Evolutionary conservation across 1,284 basidiomycete species (phyloP).

Genomic region (Puccinia polysora): DNA sequence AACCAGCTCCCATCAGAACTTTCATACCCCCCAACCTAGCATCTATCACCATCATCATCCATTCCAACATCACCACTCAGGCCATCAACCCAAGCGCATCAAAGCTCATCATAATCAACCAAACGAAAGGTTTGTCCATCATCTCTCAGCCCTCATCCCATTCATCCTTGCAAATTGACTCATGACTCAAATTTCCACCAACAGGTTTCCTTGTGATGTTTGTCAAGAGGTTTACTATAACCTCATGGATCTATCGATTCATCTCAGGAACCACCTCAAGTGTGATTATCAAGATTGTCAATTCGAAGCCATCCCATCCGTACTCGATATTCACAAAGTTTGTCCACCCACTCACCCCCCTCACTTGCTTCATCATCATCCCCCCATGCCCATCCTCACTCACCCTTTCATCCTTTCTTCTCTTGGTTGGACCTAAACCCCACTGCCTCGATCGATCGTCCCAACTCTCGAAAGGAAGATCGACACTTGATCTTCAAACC

Average conservation of each 20-base stretch:
- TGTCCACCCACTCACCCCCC: background rate
- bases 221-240: slow-evolving; percentile 21
- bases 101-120: background rate
- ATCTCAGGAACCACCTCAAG: slow-evolving; percentile 15
- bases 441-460: too few species aligned
- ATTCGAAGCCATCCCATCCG: slow-evolving; percentile 16
- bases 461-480: slow-evolving; percentile 32
- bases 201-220: slow-evolving; percentile 23
- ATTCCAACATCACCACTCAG: background rate
- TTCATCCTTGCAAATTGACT: background rate
- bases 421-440: too few species aligned
- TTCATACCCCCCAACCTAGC: background rate
- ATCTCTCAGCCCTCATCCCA: background rate
- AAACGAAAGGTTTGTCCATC: background rate
- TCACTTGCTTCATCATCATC: background rate
- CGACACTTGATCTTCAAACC: slow-evolving; percentile 35
- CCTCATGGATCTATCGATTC: slow-evolving; percentile 6
- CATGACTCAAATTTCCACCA: background rate
- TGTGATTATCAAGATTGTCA: slow-evolving; percentile 29
- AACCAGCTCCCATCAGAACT: background rate
- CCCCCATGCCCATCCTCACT: background rate
- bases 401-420: background rate
- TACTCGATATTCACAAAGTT: slow-evolving; percentile 31
- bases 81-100: background rate
- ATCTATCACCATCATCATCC: background rate